Evolutionary conservation across 2,329 filamentous ascomycete species (phyloP), one percentile per base, ranked within the genome.

Genomic region (Fusarium tricinctum): DNA sequence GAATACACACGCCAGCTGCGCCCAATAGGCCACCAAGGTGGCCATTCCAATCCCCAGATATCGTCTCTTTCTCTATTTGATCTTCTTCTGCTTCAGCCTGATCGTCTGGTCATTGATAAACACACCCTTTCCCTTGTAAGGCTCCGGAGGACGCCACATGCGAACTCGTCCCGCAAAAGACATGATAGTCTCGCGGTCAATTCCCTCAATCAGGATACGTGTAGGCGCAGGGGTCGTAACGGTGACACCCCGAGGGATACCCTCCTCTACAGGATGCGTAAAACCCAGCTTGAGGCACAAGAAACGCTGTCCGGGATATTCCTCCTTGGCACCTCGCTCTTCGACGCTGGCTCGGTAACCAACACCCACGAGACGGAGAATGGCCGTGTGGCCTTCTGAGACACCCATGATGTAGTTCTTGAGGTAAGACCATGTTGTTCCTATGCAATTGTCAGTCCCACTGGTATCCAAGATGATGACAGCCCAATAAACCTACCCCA

Each of bases 41-140:
- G 62, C 63, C 33, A 30, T 49, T 44, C 22, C 35, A 49, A 46
- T 40, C 47, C 33, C 46, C 28, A 55, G 32, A 44, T 48, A 12
- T 15, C 52, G 52, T 45, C 53, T 71, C 45, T 76, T 53, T 71
- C 45, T 76, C 83, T 89, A 96, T 86, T 94, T 95, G 80, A 95
- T 93, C 88, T 95, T 96, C 91, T 97, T 99, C 76, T 93, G 91
- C 90, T 99, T 99, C 81, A 99, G 81, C 86, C 92, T 97, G 83
- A 99, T 97, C 30, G 94, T 97, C 86, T 99, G 94, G 68, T 94
- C 93, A 77, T 98, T 97, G 74, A 99, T 91, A 79, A 98, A 99
- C 74, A 99, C 97, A 74, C 96, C 96, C 89, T 99, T 98, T 72
- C 96, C 96, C 88, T 99, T 99, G 82, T 99, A 99, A 70, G 96